Evolutionary conservation across 768 basidiomycete genomes (phyloP), one percentile per base, ranked within the genome.

Genomic region (Sporobolomyces phaffii): DNA sequence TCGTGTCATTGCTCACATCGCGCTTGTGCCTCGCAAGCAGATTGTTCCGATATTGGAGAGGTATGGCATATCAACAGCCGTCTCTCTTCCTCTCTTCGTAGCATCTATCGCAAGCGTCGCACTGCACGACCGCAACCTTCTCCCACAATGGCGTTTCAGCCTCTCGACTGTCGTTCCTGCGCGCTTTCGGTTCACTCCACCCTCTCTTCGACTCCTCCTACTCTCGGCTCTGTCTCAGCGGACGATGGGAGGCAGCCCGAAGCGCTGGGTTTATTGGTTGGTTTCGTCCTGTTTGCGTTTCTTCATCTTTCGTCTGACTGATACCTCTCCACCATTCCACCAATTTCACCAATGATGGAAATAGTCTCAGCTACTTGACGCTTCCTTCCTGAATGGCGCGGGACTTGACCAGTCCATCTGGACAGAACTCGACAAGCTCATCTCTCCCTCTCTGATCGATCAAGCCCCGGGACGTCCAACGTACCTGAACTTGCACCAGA

Each of bases 71-170:
- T n/a, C n/a, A n/a, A n/a, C n/a, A n/a, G n/a, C n/a, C n/a, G n/a
- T n/a, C n/a, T n/a, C n/a, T n/a, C n/a, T n/a, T n/a, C n/a, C n/a
- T n/a, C n/a, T n/a, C n/a, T n/a, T n/a, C n/a, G n/a, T n/a, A n/a
- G n/a, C n/a, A n/a, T n/a, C n/a, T n/a, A n/a, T n/a, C n/a, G n/a
- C n/a, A n/a, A n/a, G n/a, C n/a, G n/a, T n/a, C n/a, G n/a, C n/a
- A n/a, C n/a, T n/a, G n/a, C n/a, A n/a, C n/a, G n/a, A n/a, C n/a
- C n/a, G n/a, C n/a, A n/a, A n/a, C n/a, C n/a, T n/a, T n/a, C n/a
- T n/a, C n/a, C n/a, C n/a, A n/a, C n/a, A n/a, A 61, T 61, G 60
- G 1, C 60, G 2, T 29, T 51, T 41, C 60, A 61, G 24, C 50
- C 60, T 5, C n/a, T n/a, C 28, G 60, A 61, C 50, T 29, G 26